phyloP scores from a whole-genome alignment of 2,329 filamentous ascomycete species.

The Helminthosporium solani region DNA sequence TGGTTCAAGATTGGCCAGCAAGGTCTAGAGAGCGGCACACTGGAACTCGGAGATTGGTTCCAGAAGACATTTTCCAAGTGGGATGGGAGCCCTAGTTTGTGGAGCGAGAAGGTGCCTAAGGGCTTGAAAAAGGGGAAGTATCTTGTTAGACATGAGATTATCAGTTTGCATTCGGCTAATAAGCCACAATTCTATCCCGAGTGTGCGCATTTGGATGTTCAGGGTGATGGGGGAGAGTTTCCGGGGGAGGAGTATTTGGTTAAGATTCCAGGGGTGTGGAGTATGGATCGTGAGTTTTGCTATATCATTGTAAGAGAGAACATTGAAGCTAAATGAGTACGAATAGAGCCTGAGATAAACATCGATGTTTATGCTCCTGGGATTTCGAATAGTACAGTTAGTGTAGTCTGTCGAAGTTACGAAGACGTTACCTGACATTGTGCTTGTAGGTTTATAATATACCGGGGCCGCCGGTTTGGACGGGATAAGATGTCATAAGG shows the following conservation, averaged over 20 bases:
- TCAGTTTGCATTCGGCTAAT: slow-evolving; percentile 30
- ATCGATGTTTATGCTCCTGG: slow-evolving; percentile 28
- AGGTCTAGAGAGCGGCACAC: slow-evolving; percentile 21
- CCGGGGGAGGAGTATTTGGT: slow-evolving; percentile 24
- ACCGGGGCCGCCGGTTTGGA: slow-evolving; percentile 18
- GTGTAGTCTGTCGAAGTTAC: neutral
- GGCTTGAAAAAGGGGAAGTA: slow-evolving; percentile 25
- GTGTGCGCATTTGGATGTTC: slow-evolving; percentile 32
- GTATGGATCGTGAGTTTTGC: slow-evolving; percentile 34
- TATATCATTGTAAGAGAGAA: too few relatives aligned
- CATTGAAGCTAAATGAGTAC: too few relatives aligned
- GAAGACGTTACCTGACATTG: neutral
- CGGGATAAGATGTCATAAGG: too few relatives aligned
- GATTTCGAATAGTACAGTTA: slow-evolving; percentile 22
- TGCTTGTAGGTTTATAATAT: slow-evolving; percentile 14
- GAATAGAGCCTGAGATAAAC: slow-evolving; percentile 36
- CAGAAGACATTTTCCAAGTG: slow-evolving; percentile 25
- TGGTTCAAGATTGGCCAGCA: slow-evolving; percentile 36
- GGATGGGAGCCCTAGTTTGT: slow-evolving; percentile 28
- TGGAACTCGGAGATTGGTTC: slow-evolving; percentile 30
- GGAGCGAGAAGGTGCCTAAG: slow-evolving; percentile 25
- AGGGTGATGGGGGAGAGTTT: slow-evolving; percentile 14
- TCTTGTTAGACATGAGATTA: slow-evolving; percentile 32
- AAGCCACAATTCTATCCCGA: slow-evolving; percentile 34
- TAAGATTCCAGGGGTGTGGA: slow-evolving; percentile 34